Conservation (phyloP, 1,139 yeast species). For the Pichia cactophila region DNA sequence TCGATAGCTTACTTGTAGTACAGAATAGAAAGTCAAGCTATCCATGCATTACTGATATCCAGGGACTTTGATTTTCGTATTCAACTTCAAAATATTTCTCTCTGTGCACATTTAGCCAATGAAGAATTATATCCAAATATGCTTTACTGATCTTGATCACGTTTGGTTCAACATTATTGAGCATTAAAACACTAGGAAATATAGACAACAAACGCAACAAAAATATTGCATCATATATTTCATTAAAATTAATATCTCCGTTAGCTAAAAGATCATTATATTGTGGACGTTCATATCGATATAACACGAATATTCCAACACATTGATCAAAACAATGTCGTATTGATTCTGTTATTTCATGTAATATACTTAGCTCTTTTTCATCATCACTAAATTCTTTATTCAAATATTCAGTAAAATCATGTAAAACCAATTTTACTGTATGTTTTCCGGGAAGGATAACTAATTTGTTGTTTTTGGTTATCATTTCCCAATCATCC, state of each 20-base stretch:
- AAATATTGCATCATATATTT: slow-evolving; percentile 49
- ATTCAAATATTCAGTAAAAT: slow-evolving; percentile 31
- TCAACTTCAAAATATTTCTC: slow-evolving; percentile 40
- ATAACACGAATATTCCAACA: slow-evolving; percentile 64
- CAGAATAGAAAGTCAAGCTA: background rate
- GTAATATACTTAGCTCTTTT: slow-evolving; percentile 40
- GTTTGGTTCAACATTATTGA: slow-evolving; percentile 74
- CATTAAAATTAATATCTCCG: slow-evolving; percentile 25
- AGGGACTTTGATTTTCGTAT: slow-evolving; percentile 51
- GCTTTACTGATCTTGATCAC: slow-evolving; percentile 51
- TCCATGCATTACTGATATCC: slow-evolving; percentile 17
- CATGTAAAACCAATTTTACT: slow-evolving; percentile 44
- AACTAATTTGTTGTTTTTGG: slow-evolving; percentile 68
- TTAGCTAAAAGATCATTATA: slow-evolving; percentile 42
- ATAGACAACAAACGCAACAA: slow-evolving; percentile 65
- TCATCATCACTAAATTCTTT: slow-evolving; percentile 29
- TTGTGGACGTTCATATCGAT: slow-evolving; percentile 81
- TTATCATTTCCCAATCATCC: slow-evolving; percentile 88
- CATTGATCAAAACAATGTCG: slow-evolving; percentile 71
- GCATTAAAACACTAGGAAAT: slow-evolving; percentile 72
- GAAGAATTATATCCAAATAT: slow-evolving; percentile 47
- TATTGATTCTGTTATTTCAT: slow-evolving; percentile 65
- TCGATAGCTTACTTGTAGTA: background rate
- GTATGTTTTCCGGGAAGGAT: slow-evolving; percentile 49
- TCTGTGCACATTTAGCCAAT: slow-evolving; percentile 40